Conservation (phyloP, 1,284 basidiomycete genomes). For the Sanguinoderma infundibulare region DNA sequence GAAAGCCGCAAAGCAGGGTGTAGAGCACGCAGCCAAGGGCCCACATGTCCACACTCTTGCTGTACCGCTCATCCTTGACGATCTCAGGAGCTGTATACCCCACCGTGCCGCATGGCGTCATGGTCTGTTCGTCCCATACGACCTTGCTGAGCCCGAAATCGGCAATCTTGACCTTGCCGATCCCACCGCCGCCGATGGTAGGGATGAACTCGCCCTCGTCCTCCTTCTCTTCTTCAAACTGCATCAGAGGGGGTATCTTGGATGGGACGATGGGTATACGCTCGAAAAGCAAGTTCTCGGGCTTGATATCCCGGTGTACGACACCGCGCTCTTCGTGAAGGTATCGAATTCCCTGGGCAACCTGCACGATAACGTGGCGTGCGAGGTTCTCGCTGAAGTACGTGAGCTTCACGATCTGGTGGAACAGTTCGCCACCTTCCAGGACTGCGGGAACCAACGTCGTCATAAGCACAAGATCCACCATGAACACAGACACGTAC, state of each 20-base stretch:
- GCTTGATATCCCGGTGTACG: slow-evolving; percentile 99
- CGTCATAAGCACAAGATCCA: too few species aligned
- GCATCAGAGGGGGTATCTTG: slow-evolving; percentile 74
- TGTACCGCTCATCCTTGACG: slow-evolving; percentile 98
- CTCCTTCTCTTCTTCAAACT: slow-evolving; percentile 98
- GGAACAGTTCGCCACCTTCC: slow-evolving; percentile 98
- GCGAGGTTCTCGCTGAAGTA: slow-evolving; percentile 97
- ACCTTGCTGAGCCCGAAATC: slow-evolving; percentile 99
- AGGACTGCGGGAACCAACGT: slow-evolving; percentile 67
- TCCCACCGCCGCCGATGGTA: slow-evolving; percentile 94
- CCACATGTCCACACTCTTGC: slow-evolving; percentile 99
- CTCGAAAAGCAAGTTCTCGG: slow-evolving; percentile 96
- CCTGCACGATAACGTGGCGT: slow-evolving; percentile 96
- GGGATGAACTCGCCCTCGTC: slow-evolving; percentile 97
- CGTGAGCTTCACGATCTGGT: slow-evolving; percentile 99
- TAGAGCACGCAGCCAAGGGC: slow-evolving; percentile 98
- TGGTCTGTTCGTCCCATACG: slow-evolving; percentile 99
- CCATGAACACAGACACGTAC: slow-evolving; percentile 42
- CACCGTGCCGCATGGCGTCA: slow-evolving; percentile 99
- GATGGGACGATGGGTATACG: slow-evolving; percentile 93
- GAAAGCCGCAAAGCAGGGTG: slow-evolving; percentile 98
- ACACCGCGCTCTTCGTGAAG: slow-evolving; percentile 98
- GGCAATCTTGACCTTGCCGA: slow-evolving; percentile 98
- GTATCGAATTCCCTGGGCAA: slow-evolving; percentile 94
- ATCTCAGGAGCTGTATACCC: slow-evolving; percentile 99